Conservation (phyloP, 176 grass and related monocot species). For the Thalia dealbata region DNA sequence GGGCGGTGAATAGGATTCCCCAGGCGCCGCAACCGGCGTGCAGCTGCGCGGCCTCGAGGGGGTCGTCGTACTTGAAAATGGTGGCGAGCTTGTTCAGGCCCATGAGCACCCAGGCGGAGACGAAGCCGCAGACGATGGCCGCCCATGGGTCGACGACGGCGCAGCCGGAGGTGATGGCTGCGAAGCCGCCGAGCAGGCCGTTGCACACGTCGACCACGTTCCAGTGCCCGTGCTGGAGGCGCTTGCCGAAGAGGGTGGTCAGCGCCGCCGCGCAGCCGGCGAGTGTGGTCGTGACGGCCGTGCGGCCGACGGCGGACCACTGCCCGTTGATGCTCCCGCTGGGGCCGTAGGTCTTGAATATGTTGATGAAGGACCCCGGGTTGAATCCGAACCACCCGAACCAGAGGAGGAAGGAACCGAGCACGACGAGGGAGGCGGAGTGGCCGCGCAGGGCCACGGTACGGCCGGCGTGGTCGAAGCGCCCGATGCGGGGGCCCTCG, state of each 20-base stretch:
- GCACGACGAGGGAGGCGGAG: slow-evolving; percentile 13
- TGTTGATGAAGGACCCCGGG: slow-evolving; percentile 15
- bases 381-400: slow-evolving; percentile 18
- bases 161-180: slow-evolving; percentile 16
- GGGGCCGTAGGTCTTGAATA: slow-evolving; percentile 8
- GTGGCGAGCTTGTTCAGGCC: slow-evolving; percentile 7
- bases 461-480: slow-evolving; percentile 14
- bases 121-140: slow-evolving; percentile 18
- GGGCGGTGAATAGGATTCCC: slow-evolving; percentile 16
- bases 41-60: slow-evolving; percentile 8
- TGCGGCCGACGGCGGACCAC: slow-evolving; percentile 15
- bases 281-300: slow-evolving; percentile 16
- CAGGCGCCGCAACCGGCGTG: slow-evolving; percentile 12
- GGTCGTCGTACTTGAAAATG: slow-evolving; percentile 10
- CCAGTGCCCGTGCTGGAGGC: slow-evolving; percentile 14
- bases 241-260: slow-evolving; percentile 10
- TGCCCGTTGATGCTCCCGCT: slow-evolving; percentile 6
- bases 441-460: slow-evolving; percentile 7
- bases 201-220: slow-evolving; percentile 17
- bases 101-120: slow-evolving; percentile 17
- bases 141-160: slow-evolving; percentile 16
- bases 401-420: slow-evolving; percentile 16
- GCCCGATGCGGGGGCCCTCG: slow-evolving; percentile 10
- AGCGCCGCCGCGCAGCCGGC: slow-evolving; percentile 12
- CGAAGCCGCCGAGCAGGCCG: slow-evolving; percentile 14